A percentile compares a stretch with the other conserved stretches of the same genome.
Evolutionary conservation across 352 stramenopile genomes (phyloP).

Genomic region (Pythium utonaiense): DNA sequence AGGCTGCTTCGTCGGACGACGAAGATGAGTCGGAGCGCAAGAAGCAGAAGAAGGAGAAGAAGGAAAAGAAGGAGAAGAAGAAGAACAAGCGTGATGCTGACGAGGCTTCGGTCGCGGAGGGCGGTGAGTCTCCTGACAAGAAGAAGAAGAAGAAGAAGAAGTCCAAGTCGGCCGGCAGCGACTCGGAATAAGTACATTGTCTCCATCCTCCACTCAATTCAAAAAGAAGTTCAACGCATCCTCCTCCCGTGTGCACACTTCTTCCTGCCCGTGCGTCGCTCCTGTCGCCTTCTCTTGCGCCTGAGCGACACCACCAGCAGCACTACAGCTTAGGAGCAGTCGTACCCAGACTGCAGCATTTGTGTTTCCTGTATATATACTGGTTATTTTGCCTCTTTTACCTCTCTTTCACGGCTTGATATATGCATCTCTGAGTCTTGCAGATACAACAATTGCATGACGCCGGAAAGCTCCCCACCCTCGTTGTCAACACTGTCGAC

Average conservation of each 20-base stretch:
- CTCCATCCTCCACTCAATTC: neutral
- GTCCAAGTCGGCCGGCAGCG: constrained; percentile 66
- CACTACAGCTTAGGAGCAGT: constrained; percentile 4
- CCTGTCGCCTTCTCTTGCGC: neutral
- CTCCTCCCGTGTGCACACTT: neutral
- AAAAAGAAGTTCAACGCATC: constrained; percentile 13
- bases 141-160: constrained; percentile 91
- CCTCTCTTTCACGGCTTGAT: too few species aligned
- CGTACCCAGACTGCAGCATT: neutral
- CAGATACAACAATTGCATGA: too few species aligned
- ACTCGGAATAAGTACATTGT: constrained; percentile 58
- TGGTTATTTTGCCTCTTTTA: constrained; percentile 6
- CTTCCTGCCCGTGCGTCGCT: neutral
- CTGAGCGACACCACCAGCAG: neutral
- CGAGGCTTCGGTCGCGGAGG: constrained; percentile 35
- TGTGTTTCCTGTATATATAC: constrained; percentile 19
- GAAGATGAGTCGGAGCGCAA: constrained; percentile 42
- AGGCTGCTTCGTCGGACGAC: constrained; percentile 22
- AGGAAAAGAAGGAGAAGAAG: constrained; percentile 64
- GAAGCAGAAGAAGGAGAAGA: constrained; percentile 65
- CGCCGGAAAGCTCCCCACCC: too few species aligned
- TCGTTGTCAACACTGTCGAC: too few species aligned
- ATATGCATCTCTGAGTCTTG: too few species aligned
- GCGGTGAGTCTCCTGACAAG: constrained; percentile 72
- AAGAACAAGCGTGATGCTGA: constrained; percentile 76